Conservation (phyloP, 2,329 filamentous ascomycete genomes). For the Diaporthe amygdali region DNA sequence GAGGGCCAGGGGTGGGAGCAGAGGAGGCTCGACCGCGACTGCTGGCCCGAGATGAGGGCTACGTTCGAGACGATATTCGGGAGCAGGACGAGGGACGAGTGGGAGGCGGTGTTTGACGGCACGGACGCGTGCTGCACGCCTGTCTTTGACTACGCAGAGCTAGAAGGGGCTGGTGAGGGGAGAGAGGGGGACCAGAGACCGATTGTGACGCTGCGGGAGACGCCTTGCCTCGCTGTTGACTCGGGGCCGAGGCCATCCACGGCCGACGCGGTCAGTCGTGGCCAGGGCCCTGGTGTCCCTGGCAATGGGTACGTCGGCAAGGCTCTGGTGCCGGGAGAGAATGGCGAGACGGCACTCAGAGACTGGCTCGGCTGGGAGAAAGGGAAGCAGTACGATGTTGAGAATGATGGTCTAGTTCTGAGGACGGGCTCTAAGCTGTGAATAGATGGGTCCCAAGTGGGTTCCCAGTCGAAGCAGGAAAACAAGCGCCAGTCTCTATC, state of each 20-base stretch:
- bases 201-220: slow-evolving; percentile 69
- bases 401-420: slow-evolving; percentile 63
- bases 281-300: slow-evolving; percentile 69
- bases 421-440: slow-evolving; percentile 51
- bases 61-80: slow-evolving; percentile 70
- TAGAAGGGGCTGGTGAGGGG: slow-evolving; percentile 56
- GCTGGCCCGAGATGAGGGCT: slow-evolving; percentile 71
- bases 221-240: slow-evolving; percentile 70
- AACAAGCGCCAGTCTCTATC: not conserved
- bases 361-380: slow-evolving; percentile 80
- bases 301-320: slow-evolving; percentile 71
- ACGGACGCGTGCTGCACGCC: slow-evolving; percentile 95
- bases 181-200: slow-evolving; percentile 74
- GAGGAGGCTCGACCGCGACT: slow-evolving; percentile 61
- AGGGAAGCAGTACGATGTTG: slow-evolving; percentile 73
- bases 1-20: slow-evolving; percentile 53
- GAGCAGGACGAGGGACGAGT: slow-evolving; percentile 73
- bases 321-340: slow-evolving; percentile 68
- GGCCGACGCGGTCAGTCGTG: slow-evolving; percentile 47
- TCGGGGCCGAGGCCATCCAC: slow-evolving; percentile 39
- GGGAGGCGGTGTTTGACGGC: slow-evolving; percentile 86
- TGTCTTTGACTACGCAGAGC: slow-evolving; percentile 76
- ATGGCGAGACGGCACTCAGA: slow-evolving; percentile 71
- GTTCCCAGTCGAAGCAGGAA: not conserved
- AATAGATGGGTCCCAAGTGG: slow-evolving; percentile 19